A percentile compares a stretch with the other conserved stretches of the same genome.
These are phyloP conservation scores for Vigna nakashimae DNA, from an alignment of 306 rosid genomes.

Conservation along the genomic window DNA sequence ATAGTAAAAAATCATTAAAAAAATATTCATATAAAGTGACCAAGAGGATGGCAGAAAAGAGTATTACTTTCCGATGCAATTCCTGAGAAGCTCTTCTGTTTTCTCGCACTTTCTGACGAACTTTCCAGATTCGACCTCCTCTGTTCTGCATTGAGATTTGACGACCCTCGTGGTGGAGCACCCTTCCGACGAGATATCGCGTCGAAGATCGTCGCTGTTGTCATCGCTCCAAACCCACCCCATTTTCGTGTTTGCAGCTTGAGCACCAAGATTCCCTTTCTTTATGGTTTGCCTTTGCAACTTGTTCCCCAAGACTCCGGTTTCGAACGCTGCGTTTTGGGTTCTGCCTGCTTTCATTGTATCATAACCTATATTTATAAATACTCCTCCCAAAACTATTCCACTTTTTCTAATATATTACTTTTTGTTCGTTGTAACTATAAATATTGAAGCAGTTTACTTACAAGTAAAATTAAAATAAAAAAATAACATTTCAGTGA, in stretches of 20 bases:
- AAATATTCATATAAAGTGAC: not conserved
- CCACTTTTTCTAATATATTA: no score
- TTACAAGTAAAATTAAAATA: no score
- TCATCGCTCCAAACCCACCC: constrained; percentile 84
- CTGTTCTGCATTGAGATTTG: constrained; percentile 76
- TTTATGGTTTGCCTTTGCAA: no score
- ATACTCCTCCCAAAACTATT: no score
- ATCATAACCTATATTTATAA: no score
- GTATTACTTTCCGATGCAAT: constrained; percentile 72
- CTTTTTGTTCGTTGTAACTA: no score
- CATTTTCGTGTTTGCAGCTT: constrained; percentile 48
- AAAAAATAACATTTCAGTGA: no score
- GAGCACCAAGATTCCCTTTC: not conserved
- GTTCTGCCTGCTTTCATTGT: not conserved
- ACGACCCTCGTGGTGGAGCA: constrained; percentile 69
- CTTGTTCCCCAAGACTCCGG: not conserved
- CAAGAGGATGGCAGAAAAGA: not conserved
- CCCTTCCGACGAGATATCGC: constrained; percentile 30
- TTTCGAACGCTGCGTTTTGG: not conserved
- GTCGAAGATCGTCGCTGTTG: constrained; percentile 24
- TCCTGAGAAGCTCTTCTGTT: constrained; percentile 77
- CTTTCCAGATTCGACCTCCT: constrained; percentile 85
- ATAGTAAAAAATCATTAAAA: not conserved
- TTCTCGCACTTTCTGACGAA: constrained; percentile 83
- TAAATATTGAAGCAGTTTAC: no score